A percentile compares a stretch with the other conserved stretches of the same genome.
Conservation (phyloP, 805 yeast species). For the Wickerhamomyces queroliae region DNA sequence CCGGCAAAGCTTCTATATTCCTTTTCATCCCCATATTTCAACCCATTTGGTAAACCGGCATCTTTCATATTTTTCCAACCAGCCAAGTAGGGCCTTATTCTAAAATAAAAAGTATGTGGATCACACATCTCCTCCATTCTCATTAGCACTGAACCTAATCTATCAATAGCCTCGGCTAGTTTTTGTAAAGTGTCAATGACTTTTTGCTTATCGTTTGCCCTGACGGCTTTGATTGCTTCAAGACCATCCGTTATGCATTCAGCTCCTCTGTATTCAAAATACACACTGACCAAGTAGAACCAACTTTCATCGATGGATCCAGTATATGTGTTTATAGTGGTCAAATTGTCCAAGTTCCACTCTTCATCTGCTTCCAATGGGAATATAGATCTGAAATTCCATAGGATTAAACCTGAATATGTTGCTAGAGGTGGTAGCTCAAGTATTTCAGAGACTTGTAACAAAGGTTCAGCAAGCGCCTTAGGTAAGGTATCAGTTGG, state of each 20-base stretch:
- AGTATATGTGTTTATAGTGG: conserved; percentile 79
- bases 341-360: conserved; percentile 58
- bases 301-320: conserved; percentile 90
- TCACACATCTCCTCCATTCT: conserved; percentile 92
- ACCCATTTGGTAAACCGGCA: conserved; percentile 77
- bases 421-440: conserved; percentile 85
- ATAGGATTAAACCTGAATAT: conserved; percentile 79
- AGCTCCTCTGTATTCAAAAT: conserved; percentile 80
- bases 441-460: conserved; percentile 49
- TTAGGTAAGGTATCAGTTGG: conserved; percentile 62
- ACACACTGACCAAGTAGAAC: conserved; percentile 87
- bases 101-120: conserved; percentile 84
- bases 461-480: conserved; percentile 65
- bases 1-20: conserved; percentile 63
- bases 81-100: conserved; percentile 84
- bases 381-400: conserved; percentile 74
- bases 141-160: conserved; percentile 65
- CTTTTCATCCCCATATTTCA: conserved; percentile 64
- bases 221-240: conserved; percentile 54
- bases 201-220: conserved; percentile 34
- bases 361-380: conserved; percentile 29
- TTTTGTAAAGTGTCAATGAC: conserved; percentile 47
- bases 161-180: conserved; percentile 72
- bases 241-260: conserved; percentile 61
- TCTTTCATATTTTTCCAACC: conserved; percentile 92